These are phyloP conservation scores for Geoglossum cookeanum DNA, from an alignment of 2,329 filamentous ascomycete species.

Conservation along the genomic window DNA sequence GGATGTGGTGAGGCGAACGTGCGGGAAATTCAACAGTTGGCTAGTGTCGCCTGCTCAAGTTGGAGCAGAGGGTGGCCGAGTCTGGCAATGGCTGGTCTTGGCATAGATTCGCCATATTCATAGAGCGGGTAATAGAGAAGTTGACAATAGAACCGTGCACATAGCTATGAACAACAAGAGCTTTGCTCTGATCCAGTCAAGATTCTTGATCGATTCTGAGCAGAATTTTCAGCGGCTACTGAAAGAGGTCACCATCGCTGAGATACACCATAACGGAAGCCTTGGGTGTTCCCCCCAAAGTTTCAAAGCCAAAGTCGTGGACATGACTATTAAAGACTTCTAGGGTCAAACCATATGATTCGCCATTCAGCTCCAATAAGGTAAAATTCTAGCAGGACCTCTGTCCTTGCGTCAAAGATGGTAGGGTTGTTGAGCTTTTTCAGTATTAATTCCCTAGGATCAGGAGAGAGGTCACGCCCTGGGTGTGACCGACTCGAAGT, in stretches of 20 bases:
- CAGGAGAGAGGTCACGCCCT: background rate
- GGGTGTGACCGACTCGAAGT: background rate
- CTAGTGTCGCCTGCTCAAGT: too few species aligned
- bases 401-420: slow-evolving; percentile 82
- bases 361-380: slow-evolving; percentile 85
- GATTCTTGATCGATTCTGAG: too few species aligned
- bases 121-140: too few species aligned
- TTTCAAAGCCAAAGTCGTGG: slow-evolving; percentile 53
- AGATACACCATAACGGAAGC: slow-evolving; percentile 67
- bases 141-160: too few species aligned
- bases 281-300: slow-evolving; percentile 50
- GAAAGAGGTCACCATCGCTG: slow-evolving; percentile 52
- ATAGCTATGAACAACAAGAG: too few species aligned
- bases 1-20: too few species aligned
- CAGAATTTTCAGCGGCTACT: too few species aligned
- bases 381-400: slow-evolving; percentile 63
- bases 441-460: background rate
- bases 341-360: slow-evolving; percentile 65
- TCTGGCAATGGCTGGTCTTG: too few species aligned
- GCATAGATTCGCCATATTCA: too few species aligned
- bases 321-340: slow-evolving; percentile 41
- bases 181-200: too few species aligned
- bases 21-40: too few species aligned
- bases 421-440: slow-evolving; percentile 47
- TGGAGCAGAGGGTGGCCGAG: too few species aligned